Evolutionary conservation across 2,329 filamentous ascomycete species (phyloP), one percentile per base, ranked within the genome.

Genomic region (Rhexocercosporidium sp.): DNA sequence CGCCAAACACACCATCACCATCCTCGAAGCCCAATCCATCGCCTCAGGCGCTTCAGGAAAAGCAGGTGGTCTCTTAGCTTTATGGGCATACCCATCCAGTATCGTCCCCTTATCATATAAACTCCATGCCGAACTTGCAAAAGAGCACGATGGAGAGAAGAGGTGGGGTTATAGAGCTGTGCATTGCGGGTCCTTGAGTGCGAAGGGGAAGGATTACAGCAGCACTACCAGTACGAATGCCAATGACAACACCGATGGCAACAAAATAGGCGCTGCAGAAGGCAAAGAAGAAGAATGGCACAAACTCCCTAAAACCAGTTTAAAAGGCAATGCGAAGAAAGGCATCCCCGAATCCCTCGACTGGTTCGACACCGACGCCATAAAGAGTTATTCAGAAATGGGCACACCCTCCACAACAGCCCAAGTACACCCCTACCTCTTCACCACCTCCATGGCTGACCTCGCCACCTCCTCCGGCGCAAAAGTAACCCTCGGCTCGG

Each of bases 31-130:
- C 0, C 89, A 89, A 3, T 85, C 89, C 53, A 90, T 98, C 71
- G 96, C 96, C 7, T 88, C 93, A n/a, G 95, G 92, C 27, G 95
- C 96, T 44, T 97, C 94, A 9, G 96, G 96, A 47, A 98, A 97
- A 81, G 95, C 96, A 0, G 96, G 96, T 18, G 96, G 96, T 0
- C 84, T 99, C 4, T 85, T 99, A 25, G 96, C 90, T 0, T 83
- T 94, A 18, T 98, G 95, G 94, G 96, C 95, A 0, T 97, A 97
- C 76, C 96, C 96, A 0, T 84, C 83, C 66, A 90, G 87, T 74
- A 88, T 98, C 46, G 95, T 97, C 0, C 92, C 92, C 0, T 82
- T 98, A 49, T 96, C 92, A 66, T 98, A 94, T 79, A 86, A 85
- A 57, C 83, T 98, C 18, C 96, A 98, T 76, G 86, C 88, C 39